These are phyloP conservation scores for Leersia perrieri DNA, from an alignment of 176 grass and related monocot species.

Conservation along the genomic window DNA sequence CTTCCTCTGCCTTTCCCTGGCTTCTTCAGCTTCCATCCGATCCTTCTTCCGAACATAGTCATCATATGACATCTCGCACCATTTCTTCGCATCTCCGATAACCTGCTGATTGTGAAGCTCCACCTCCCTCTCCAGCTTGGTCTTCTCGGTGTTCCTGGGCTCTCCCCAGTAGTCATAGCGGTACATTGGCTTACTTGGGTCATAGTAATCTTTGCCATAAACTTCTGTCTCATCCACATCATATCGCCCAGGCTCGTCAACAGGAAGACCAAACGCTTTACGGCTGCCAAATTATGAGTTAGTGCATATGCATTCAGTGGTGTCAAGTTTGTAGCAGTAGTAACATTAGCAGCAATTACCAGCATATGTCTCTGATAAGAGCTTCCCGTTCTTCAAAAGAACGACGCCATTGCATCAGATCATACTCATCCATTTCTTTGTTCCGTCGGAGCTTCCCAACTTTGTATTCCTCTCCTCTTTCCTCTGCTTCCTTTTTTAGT, in stretches of 20 bases:
- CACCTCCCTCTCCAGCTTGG: slow-evolving; percentile 48
- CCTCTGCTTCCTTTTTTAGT: slow-evolving; percentile 62
- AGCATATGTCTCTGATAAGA: slow-evolving; percentile 91
- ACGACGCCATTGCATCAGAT: slow-evolving; percentile 79
- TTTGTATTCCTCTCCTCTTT: slow-evolving; percentile 76
- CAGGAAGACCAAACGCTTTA: slow-evolving; percentile 64
- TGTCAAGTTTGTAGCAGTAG: neutral
- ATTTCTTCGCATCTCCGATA: slow-evolving; percentile 62
- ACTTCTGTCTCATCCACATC: slow-evolving; percentile 70
- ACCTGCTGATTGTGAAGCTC: slow-evolving; percentile 54
- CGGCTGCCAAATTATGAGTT: slow-evolving; percentile 44
- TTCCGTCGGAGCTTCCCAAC: slow-evolving; percentile 55
- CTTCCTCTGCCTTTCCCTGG: slow-evolving; percentile 20
- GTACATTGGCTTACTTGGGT: slow-evolving; percentile 69
- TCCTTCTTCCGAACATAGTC: slow-evolving; percentile 46
- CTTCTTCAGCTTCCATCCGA: slow-evolving; percentile 32
- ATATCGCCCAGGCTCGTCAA: slow-evolving; percentile 77
- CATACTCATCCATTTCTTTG: slow-evolving; percentile 90
- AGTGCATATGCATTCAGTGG: neutral
- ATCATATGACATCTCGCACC: slow-evolving; percentile 75
- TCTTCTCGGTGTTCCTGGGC: slow-evolving; percentile 58
- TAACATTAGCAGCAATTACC: slow-evolving; percentile 40
- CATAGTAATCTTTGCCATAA: slow-evolving; percentile 67
- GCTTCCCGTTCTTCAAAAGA: slow-evolving; percentile 85
- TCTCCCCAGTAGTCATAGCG: slow-evolving; percentile 72